These are phyloP conservation scores for Anthracocystis setariae DNA, from an alignment of 1,284 basidiomycete genomes.

Conservation along the genomic window DNA sequence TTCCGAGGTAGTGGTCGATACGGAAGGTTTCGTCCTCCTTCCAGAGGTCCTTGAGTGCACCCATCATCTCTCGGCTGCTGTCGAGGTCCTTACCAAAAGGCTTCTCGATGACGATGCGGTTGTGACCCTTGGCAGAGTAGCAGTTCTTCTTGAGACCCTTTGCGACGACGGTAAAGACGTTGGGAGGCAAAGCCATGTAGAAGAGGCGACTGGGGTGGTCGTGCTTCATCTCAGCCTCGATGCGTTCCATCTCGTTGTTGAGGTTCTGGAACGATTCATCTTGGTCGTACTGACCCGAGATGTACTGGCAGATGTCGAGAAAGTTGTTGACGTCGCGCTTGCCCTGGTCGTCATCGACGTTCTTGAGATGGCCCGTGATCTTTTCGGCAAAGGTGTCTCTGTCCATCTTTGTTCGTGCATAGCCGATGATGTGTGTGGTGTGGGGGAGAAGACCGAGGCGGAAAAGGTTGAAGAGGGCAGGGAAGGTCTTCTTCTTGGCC, in stretches of 20 bases:
- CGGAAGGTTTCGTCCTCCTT: constrained; percentile 67
- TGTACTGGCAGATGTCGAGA: constrained; percentile 62
- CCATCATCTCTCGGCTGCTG: constrained; percentile 64
- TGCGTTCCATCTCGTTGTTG: constrained; percentile 56
- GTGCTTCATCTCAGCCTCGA: constrained; percentile 48
- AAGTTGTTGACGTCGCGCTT: constrained; percentile 55
- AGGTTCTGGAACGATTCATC: constrained; percentile 62
- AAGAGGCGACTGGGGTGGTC: constrained; percentile 60
- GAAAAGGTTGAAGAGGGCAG: constrained; percentile 64
- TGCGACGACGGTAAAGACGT: constrained; percentile 65
- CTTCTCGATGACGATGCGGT: constrained; percentile 67
- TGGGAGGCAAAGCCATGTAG: constrained; percentile 67
- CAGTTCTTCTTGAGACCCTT: constrained; percentile 63
- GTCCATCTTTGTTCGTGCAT: constrained; percentile 68
- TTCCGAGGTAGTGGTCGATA: constrained; percentile 68
- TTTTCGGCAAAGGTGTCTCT: constrained; percentile 63
- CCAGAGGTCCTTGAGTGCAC: constrained; percentile 65
- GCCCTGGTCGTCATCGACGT: constrained; percentile 51
- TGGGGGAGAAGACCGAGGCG: constrained; percentile 59
- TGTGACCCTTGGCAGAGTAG: constrained; percentile 60
- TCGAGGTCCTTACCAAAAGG: constrained; percentile 67
- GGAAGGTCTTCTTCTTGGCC: constrained; percentile 88
- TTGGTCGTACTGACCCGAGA: constrained; percentile 65
- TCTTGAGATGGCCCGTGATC: constrained; percentile 55
- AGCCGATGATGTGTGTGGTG: constrained; percentile 65